Evolutionary conservation across 495 filamentous ascomycete species (phyloP).

Genomic region (Hypoxylon trugodes): DNA sequence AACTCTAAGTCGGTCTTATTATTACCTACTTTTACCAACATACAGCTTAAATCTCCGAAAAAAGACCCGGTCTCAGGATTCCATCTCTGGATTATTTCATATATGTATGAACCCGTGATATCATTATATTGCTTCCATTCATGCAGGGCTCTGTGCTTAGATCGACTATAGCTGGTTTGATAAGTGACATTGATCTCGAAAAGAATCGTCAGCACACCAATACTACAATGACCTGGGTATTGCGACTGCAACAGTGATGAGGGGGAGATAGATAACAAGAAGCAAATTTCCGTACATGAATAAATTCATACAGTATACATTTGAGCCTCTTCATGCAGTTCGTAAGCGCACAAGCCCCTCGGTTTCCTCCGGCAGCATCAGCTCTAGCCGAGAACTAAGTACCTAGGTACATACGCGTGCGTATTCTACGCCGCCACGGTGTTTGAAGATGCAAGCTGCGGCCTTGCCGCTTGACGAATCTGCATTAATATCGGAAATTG

Average conservation of each 20-base stretch:
- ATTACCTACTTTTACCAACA: neutral
- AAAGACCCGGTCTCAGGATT: constrained; percentile 2
- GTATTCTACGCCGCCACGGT: neutral
- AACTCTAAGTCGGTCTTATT: constrained; percentile 19
- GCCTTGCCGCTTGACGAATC: constrained; percentile 12
- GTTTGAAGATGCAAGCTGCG: constrained; percentile 9
- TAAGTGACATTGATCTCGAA: constrained; percentile 22
- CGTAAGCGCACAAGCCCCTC: constrained; percentile 18
- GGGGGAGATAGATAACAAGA: constrained; percentile 3
- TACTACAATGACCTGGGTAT: constrained; percentile 15
- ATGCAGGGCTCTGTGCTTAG: too few relatives aligned
- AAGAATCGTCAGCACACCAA: too few relatives aligned
- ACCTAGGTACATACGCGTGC: constrained; percentile 1
- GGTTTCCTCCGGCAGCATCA: neutral
- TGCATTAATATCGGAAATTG: constrained; percentile 27
- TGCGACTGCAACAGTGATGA: constrained; percentile 19
- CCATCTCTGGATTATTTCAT: neutral
- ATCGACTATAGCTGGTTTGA: too few relatives aligned
- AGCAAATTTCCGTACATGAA: constrained; percentile 8
- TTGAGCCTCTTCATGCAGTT: constrained; percentile 24
- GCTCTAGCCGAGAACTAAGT: constrained; percentile 13
- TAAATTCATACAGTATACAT: neutral
- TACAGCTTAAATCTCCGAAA: constrained; percentile 20
- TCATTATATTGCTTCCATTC: too few relatives aligned
- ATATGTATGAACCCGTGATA: too few relatives aligned